Conservation (phyloP, 2,329 filamentous ascomycete genomes). For the Pseudogymnoascus sp. region DNA sequence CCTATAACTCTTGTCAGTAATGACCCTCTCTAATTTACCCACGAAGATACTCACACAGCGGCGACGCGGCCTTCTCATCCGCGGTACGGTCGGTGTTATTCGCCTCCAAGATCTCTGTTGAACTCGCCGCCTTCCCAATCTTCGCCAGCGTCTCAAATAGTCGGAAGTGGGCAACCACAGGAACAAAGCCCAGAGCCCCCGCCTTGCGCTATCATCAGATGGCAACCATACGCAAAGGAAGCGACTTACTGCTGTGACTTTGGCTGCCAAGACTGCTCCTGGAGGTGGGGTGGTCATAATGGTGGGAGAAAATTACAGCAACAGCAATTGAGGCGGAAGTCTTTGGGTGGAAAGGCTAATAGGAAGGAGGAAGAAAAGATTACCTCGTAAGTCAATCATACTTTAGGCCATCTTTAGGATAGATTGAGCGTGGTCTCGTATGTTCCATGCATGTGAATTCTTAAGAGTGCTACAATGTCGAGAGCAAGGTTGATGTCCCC, state of each 20-base stretch:
- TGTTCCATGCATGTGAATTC: neutral
- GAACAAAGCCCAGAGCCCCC: slow-evolving; percentile 31
- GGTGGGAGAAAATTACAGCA: neutral
- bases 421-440: neutral
- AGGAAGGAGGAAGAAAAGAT: neutral
- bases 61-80: neutral
- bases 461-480: neutral
- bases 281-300: neutral
- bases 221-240: neutral
- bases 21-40: neutral
- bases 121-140: slow-evolving; percentile 22
- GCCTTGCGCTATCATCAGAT: slow-evolving; percentile 18
- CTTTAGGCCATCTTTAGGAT: neutral
- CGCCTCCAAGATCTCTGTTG: slow-evolving; percentile 23
- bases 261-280: neutral
- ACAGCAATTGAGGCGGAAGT: neutral
- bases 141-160: slow-evolving; percentile 26
- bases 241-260: neutral
- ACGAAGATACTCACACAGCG: neutral
- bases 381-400: neutral
- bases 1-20: neutral
- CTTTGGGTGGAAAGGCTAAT: neutral
- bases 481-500: neutral
- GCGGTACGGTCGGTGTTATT: slow-evolving; percentile 16
- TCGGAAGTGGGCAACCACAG: slow-evolving; percentile 30